These are phyloP conservation scores for Trichoderma atroviride DNA, from an alignment of 2,329 filamentous ascomycete genomes.

Conservation along the genomic window DNA sequence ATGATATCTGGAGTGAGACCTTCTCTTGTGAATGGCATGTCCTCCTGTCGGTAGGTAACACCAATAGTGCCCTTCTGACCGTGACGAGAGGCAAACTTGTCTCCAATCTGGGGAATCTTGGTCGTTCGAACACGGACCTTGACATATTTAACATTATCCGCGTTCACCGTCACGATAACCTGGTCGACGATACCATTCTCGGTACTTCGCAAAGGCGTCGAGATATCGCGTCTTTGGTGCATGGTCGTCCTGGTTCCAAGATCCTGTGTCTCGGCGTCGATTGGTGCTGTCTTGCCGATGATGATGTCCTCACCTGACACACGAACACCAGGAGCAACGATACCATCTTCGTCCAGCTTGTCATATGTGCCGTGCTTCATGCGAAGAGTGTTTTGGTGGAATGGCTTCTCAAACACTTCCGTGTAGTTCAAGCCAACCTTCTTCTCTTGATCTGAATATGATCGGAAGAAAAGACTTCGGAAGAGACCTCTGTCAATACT, in stretches of 20 bases:
- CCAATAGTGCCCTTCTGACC: constrained; percentile 99
- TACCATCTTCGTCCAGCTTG: constrained; percentile 95
- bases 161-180: constrained; percentile 91
- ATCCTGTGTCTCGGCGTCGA: constrained; percentile 90
- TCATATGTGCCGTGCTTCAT: constrained; percentile 96
- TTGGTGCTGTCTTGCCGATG: constrained; percentile 96
- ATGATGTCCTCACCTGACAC: constrained; percentile 98
- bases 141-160: constrained; percentile 91
- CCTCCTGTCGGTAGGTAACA: constrained; percentile 95
- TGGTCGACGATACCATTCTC: constrained; percentile 96
- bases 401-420: constrained; percentile 94
- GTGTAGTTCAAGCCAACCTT: constrained; percentile 90
- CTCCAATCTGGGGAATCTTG: constrained; percentile 97
- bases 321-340: constrained; percentile 89
- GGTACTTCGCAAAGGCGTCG: constrained; percentile 89
- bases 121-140: constrained; percentile 97
- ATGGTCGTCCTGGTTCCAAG: constrained; percentile 86
- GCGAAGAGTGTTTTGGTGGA: constrained; percentile 81
- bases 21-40: constrained; percentile 96
- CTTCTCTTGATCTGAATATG: constrained; percentile 97
- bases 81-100: constrained; percentile 99
- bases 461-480: constrained; percentile 95
- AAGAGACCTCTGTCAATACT: constrained; percentile 97
- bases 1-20: constrained; percentile 94
- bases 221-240: constrained; percentile 93